A percentile compares a stretch with the other conserved stretches of the same genome.
Conservation (phyloP, 2,329 filamentous ascomycete species). For the Fusarium sp. region DNA sequence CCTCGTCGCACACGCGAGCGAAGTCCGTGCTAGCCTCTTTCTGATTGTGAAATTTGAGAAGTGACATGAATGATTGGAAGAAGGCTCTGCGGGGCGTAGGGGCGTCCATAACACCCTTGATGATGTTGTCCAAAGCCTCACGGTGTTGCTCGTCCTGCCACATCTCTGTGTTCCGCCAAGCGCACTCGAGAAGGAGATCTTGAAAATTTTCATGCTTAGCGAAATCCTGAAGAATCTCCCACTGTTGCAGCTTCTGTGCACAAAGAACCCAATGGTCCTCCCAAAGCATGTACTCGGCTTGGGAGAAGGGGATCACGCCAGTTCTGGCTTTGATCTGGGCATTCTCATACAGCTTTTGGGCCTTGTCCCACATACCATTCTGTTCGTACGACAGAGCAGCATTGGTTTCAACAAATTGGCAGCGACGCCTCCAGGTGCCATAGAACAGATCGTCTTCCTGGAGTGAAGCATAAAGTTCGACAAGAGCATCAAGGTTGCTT, state of each 20-base stretch:
- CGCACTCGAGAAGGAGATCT: conserved; percentile 92
- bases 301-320: conserved; percentile 93
- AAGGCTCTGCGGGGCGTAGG: conserved; percentile 93
- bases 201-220: conserved; percentile 99
- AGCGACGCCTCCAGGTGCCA: conserved; percentile 92
- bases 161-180: conserved; percentile 94
- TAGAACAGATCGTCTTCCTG: conserved; percentile 98
- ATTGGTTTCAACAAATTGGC: conserved; percentile 97
- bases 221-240: conserved; percentile 97
- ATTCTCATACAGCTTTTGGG: conserved; percentile 94
- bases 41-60: conserved; percentile 93
- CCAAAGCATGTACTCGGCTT: conserved; percentile 98
- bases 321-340: conserved; percentile 98
- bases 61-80: conserved; percentile 98
- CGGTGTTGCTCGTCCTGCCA: conserved; percentile 89
- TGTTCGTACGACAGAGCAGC: conserved; percentile 97
- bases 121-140: conserved; percentile 89
- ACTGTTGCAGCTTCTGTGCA: conserved; percentile 97
- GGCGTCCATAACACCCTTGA: conserved; percentile 97
- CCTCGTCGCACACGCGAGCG: conserved; percentile 90
- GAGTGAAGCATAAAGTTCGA: conserved; percentile 88
- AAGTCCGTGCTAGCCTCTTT: conserved; percentile 83
- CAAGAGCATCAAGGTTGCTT: conserved; percentile 94
- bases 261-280: conserved; percentile 99
- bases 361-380: conserved; percentile 99